Evolutionary conservation across 805 yeast genomes (phyloP).

Genomic region (Suhomyces vadensis): DNA sequence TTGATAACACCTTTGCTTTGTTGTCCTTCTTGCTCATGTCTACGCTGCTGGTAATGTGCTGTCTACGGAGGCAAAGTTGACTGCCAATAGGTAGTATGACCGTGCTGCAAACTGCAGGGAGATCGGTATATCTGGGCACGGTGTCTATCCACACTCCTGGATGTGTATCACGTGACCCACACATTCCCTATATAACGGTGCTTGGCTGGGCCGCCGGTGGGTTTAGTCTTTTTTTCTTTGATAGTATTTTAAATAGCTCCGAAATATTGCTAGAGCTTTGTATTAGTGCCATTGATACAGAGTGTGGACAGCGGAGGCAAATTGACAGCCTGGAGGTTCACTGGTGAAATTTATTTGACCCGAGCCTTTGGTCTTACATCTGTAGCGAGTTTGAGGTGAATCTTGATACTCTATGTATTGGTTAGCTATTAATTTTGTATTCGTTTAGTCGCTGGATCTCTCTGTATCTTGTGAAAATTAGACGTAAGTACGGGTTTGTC

Average conservation of each 20-base stretch:
- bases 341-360: slow-evolving; percentile 2
- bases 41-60: not conserved
- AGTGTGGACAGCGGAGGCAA: slow-evolving; percentile 53
- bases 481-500: no score
- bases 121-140: not conserved
- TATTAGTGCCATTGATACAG: slow-evolving; percentile 27
- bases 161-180: not conserved
- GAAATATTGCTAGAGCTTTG: slow-evolving; percentile 45
- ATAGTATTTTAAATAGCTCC: slow-evolving; percentile 34
- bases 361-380: slow-evolving; percentile 3
- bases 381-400: not conserved
- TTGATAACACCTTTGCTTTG: not conserved
- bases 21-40: slow-evolving; percentile 1
- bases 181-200: slow-evolving; percentile 1
- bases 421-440: no score
- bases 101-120: not conserved
- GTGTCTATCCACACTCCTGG: no score
- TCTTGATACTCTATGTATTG: no score
- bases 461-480: no score
- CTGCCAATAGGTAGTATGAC: not conserved
- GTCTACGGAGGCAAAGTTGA: not conserved
- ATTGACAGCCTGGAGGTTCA: slow-evolving; percentile 13
- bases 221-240: slow-evolving; percentile 16
- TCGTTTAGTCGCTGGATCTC: no score
- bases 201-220: not conserved